These are phyloP conservation scores for Colletotrichum simmondsii DNA, from an alignment of 2,329 filamentous ascomycete genomes.

Conservation along the genomic window DNA sequence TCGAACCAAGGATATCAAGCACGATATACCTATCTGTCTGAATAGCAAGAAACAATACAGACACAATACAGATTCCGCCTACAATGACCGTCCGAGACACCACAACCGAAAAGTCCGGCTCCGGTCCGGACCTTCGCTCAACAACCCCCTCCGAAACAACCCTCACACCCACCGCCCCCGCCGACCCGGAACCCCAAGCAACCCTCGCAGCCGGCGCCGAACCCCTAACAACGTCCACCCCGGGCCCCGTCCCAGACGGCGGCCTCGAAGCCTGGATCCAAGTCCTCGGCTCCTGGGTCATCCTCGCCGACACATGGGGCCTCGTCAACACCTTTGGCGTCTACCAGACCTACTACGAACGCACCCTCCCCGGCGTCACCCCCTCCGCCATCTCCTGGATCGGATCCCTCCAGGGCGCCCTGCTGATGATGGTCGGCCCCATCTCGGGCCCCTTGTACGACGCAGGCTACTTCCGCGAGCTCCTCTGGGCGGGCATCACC, in stretches of 20 bases:
- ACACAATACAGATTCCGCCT: no score
- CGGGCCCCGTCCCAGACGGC: conserved; percentile 36
- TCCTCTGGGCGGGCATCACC: conserved; percentile 48
- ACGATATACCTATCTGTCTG: not conserved
- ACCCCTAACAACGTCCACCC: conserved; percentile 9
- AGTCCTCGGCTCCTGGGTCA: conserved; percentile 38
- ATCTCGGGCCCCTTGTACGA: conserved; percentile 55
- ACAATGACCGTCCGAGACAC: conserved; percentile 11
- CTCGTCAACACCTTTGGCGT: conserved; percentile 57
- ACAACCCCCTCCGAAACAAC: conserved; percentile 17
- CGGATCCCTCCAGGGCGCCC: conserved; percentile 53
- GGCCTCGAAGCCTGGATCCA: conserved; percentile 41
- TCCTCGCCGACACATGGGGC: conserved; percentile 40
- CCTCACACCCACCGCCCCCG: not conserved
- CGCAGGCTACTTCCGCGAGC: conserved; percentile 50
- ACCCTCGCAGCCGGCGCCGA: not conserved
- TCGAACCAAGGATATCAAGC: not conserved
- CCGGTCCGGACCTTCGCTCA: conserved; percentile 1
- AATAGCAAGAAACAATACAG: not conserved
- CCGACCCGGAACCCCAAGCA: conserved; percentile 8
- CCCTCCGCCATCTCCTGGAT: conserved; percentile 58
- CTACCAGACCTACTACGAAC: conserved; percentile 57
- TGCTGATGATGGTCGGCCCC: conserved; percentile 52
- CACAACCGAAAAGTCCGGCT: conserved; percentile 5
- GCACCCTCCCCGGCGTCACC: conserved; percentile 43